Evolutionary conservation across 2,329 filamentous ascomycete genomes (phyloP).

Genomic region (Arthroderma sp.): DNA sequence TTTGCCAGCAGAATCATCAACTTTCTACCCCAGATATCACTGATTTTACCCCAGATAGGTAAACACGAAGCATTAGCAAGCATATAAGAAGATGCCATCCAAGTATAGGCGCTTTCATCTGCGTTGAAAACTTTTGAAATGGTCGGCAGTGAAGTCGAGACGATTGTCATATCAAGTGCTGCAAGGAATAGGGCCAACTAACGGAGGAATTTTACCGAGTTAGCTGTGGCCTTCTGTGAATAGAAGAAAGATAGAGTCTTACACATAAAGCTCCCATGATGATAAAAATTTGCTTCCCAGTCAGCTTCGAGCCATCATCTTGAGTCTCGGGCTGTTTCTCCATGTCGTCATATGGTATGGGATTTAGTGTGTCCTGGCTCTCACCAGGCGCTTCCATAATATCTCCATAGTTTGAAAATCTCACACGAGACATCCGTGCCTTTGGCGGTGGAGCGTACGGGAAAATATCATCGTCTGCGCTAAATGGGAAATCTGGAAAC

Average conservation of each 20-base stretch:
- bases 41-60: slow-evolving; percentile 47
- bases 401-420: too few relatives aligned
- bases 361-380: slow-evolving; percentile 3
- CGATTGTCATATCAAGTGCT: slow-evolving; percentile 42
- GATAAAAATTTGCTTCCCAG: slow-evolving; percentile 6
- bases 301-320: slow-evolving; percentile 8
- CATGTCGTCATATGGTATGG: background rate
- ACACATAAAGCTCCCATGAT: slow-evolving; percentile 12
- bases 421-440: background rate
- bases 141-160: slow-evolving; percentile 24
- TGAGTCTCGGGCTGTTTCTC: background rate
- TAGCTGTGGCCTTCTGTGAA: background rate
- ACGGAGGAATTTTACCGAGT: background rate
- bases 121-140: slow-evolving; percentile 22
- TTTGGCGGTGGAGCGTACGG: slow-evolving; percentile 1
- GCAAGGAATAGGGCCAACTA: slow-evolving; percentile 48
- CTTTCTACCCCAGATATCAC: slow-evolving; percentile 56
- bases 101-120: slow-evolving; percentile 23
- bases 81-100: slow-evolving; percentile 26
- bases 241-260: background rate
- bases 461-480: slow-evolving; percentile 2
- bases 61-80: slow-evolving; percentile 27
- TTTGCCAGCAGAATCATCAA: slow-evolving; percentile 49
- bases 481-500: slow-evolving; percentile 3
- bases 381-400: background rate